A percentile compares a stretch with the other conserved stretches of the same genome.
Evolutionary conservation across 495 filamentous ascomycete genomes (phyloP).

Genomic region (Pyrenopolyporus hunteri): DNA sequence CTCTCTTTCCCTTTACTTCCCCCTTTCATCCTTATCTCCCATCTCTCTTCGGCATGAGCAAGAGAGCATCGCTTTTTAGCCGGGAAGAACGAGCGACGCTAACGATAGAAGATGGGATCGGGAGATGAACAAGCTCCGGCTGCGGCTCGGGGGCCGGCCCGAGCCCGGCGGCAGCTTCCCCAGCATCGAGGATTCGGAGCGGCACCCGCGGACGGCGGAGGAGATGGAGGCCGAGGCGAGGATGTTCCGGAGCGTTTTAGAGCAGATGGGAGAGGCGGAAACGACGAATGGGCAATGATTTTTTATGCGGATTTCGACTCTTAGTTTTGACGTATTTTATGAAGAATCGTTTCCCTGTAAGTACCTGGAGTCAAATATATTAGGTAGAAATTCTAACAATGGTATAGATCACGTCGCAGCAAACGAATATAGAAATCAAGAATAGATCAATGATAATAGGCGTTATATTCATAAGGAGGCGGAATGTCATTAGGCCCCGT

Average conservation of each 20-base stretch:
- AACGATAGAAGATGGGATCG: conserved; percentile 28
- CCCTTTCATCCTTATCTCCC: background rate
- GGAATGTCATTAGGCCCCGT: conserved; percentile 1
- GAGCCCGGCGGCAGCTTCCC: conserved; percentile 55
- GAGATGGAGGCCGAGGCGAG: conserved; percentile 84
- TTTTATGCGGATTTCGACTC: background rate
- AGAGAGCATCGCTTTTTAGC: too few species aligned
- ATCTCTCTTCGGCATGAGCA: background rate
- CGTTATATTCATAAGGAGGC: conserved; percentile 2
- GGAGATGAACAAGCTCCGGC: conserved; percentile 11
- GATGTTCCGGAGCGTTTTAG: conserved; percentile 58
- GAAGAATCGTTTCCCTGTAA: too few species aligned
- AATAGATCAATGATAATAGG: background rate
- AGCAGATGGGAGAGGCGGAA: conserved; percentile 42
- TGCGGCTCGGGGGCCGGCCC: conserved; percentile 37
- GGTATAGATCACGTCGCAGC: too few species aligned
- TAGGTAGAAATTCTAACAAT: too few species aligned
- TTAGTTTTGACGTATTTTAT: too few species aligned
- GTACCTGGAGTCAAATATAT: too few species aligned
- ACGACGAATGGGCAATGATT: background rate
- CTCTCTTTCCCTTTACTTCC: background rate
- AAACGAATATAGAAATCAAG: too few species aligned
- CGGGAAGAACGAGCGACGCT: too few species aligned
- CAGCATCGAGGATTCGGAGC: conserved; percentile 67
- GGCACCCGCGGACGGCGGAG: conserved; percentile 69